These are phyloP conservation scores for Serendipita sp. DNA, from an alignment of 768 basidiomycete genomes.

Conservation along the genomic window DNA sequence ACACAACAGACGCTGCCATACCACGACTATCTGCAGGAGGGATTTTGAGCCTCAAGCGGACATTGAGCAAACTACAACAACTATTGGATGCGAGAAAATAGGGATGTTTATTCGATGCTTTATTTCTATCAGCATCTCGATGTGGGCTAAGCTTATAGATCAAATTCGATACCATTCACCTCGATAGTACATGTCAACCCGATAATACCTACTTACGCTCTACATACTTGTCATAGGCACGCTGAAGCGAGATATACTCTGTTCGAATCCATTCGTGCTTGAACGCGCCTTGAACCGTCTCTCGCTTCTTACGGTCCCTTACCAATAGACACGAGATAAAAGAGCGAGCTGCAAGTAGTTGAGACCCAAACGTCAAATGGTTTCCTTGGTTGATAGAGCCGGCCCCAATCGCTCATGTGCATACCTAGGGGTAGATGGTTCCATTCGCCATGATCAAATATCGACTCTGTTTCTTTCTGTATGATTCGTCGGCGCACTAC, in stretches of 20 bases:
- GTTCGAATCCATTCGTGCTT: slow-evolving; percentile 48
- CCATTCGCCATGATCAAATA: slow-evolving; percentile 43
- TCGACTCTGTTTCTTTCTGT: slow-evolving; percentile 33
- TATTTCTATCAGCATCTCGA: too few relatives aligned
- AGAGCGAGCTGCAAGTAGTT: slow-evolving; percentile 31
- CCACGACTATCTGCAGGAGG: slow-evolving; percentile 68
- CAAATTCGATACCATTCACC: too few relatives aligned
- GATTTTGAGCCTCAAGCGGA: slow-evolving; percentile 62
- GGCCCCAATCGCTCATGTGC: not conserved
- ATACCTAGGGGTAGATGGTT: slow-evolving; percentile 40
- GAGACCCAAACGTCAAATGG: not conserved
- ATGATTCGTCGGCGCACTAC: slow-evolving; percentile 57
- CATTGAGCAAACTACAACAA: slow-evolving; percentile 45
- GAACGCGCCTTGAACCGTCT: slow-evolving; percentile 48
- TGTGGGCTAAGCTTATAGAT: too few relatives aligned
- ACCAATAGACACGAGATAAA: slow-evolving; percentile 49
- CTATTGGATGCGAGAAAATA: slow-evolving; percentile 9
- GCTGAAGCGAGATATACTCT: slow-evolving; percentile 45
- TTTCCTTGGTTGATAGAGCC: too few relatives aligned
- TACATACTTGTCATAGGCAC: slow-evolving; percentile 33
- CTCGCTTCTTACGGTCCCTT: slow-evolving; percentile 39
- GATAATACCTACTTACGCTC: not conserved
- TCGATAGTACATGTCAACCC: not conserved
- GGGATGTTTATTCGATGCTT: too few relatives aligned
- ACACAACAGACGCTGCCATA: slow-evolving; percentile 35